Evolutionary conservation across 768 basidiomycete species (phyloP).

Genomic region (Kwoniella heveanensis): DNA sequence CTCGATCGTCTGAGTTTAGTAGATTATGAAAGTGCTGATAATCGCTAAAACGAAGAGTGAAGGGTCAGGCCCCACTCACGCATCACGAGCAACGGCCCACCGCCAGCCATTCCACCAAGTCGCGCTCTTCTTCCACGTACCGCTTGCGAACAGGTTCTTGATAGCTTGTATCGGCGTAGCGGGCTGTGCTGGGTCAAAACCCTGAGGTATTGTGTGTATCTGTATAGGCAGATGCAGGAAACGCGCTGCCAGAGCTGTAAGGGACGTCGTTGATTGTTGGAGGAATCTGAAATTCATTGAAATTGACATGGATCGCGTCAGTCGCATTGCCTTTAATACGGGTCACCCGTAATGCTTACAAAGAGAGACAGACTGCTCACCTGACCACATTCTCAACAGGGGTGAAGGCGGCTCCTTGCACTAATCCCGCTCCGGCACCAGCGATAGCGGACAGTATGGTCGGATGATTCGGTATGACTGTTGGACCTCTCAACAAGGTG

Average conservation of each 20-base stretch:
- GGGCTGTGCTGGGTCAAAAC: slow-evolving; percentile 11
- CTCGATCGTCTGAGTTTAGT: too few species aligned
- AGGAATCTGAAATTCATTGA: slow-evolving; percentile 32
- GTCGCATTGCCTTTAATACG: too few species aligned
- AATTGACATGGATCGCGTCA: not conserved
- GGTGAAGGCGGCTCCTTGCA: slow-evolving; percentile 51
- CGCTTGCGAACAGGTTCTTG: slow-evolving; percentile 37
- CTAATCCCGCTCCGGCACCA: slow-evolving; percentile 47
- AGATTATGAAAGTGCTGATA: too few species aligned
- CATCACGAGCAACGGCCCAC: slow-evolving; percentile 50
- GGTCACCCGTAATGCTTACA: not conserved
- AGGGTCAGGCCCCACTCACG: too few species aligned
- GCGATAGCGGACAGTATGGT: slow-evolving; percentile 51
- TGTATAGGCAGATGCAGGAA: slow-evolving; percentile 30
- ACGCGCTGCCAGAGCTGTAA: slow-evolving; percentile 29
- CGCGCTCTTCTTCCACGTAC: slow-evolving; percentile 38
- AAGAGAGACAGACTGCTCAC: slow-evolving; percentile 23
- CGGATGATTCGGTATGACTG: slow-evolving; percentile 46
- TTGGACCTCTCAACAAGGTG: slow-evolving; percentile 38
- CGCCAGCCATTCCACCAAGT: slow-evolving; percentile 54
- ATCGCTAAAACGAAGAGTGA: too few species aligned
- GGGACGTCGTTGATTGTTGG: slow-evolving; percentile 35
- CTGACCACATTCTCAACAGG: slow-evolving; percentile 53
- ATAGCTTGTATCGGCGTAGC: slow-evolving; percentile 39
- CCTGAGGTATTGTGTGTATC: slow-evolving; percentile 9